Evolutionary conservation across 1,139 yeast species (phyloP).

Genomic region (Sugiyamaella sp.): DNA sequence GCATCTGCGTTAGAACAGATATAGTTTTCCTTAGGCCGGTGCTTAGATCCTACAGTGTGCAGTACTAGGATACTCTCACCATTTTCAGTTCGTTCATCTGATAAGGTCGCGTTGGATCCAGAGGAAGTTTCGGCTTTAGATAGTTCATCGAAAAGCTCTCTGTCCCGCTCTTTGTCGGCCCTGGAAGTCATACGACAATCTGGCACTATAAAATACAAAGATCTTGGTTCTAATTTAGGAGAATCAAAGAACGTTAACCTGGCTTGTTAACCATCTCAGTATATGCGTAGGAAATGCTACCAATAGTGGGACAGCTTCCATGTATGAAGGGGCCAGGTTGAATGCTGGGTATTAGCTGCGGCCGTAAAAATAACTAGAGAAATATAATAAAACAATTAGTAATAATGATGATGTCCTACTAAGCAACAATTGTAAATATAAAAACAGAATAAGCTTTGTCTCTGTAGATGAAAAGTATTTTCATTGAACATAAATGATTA

Average conservation of each 20-base stretch:
- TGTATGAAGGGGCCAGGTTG: too few species aligned
- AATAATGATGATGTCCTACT: neutral
- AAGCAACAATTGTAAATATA: neutral
- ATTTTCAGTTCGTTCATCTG: neutral
- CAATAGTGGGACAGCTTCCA: too few species aligned
- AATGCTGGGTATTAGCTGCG: too few species aligned
- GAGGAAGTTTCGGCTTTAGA: neutral
- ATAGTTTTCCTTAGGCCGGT: neutral
- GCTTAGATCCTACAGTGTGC: neutral
- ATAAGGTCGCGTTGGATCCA: neutral
- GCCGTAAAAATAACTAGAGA: neutral
- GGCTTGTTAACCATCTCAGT: too few species aligned
- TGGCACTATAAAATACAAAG: neutral
- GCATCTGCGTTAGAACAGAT: too few species aligned
- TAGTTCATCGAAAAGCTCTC: neutral
- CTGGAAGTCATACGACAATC: constrained; percentile 1
- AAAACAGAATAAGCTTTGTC: constrained; percentile 10
- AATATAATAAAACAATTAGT: neutral
- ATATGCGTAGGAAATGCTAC: too few species aligned
- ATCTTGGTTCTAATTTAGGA: neutral
- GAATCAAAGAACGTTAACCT: too few species aligned
- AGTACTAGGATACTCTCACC: neutral
- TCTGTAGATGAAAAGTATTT: neutral
- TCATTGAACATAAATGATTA: constrained; percentile 4
- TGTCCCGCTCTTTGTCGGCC: neutral